Percentiles rank a stretch among this genome's conserved stretches.
Evolutionary conservation across 192 early-diverging fungal genomes (phyloP).

Genomic region (Coemansia sp.): DNA sequence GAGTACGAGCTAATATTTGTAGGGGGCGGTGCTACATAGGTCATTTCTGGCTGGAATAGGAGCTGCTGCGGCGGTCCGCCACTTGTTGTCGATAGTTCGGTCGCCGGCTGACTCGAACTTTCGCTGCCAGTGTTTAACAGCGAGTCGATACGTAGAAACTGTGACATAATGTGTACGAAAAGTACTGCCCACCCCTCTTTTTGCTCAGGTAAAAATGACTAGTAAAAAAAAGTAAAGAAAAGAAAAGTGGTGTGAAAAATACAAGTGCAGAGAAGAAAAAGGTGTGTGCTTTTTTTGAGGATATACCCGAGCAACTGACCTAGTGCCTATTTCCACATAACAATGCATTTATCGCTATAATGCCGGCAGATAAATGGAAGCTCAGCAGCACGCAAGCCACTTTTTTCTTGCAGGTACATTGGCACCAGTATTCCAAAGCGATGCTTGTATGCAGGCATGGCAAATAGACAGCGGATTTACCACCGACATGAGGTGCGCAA

Average conservation of each 20-base stretch:
- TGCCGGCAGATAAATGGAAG: background rate
- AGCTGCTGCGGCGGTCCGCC: background rate
- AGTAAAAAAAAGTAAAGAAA: background rate
- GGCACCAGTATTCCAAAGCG: background rate
- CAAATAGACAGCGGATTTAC: background rate
- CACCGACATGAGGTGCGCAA: background rate
- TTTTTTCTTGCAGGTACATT: background rate
- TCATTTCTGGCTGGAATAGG: background rate
- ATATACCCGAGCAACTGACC: background rate
- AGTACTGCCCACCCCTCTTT: too few relatives aligned
- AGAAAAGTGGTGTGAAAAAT: background rate
- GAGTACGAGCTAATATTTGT: background rate
- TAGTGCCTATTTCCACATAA: conserved; percentile 1
- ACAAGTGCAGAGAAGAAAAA: background rate
- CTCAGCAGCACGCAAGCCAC: conserved; percentile 1
- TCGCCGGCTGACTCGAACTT: background rate
- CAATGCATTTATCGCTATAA: background rate
- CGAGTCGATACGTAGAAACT: conserved; percentile 23
- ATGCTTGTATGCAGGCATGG: background rate
- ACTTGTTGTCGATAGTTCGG: background rate
- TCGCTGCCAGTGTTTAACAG: conserved; percentile 22
- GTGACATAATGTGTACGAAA: conserved; percentile 9
- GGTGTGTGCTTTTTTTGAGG: background rate
- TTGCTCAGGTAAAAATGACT: background rate
- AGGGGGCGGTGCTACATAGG: background rate